Conservation (phyloP, 768 basidiomycete species). For the Hebeloma cylindrosporum region DNA sequence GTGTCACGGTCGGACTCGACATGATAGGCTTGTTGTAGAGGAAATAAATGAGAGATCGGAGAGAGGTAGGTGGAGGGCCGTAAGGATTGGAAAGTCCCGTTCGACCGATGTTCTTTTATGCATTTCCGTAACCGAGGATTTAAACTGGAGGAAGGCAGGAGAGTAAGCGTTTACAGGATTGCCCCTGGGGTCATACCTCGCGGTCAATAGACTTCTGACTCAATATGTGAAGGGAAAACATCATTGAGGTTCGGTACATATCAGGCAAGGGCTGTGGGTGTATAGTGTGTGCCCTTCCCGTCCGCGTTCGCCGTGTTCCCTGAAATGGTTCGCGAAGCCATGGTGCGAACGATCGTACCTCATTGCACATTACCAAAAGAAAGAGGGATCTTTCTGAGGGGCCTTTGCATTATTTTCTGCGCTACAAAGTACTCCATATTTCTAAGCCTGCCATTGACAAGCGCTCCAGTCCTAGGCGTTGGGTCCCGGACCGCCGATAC, state of each 20-base stretch:
- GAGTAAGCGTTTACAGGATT: background rate
- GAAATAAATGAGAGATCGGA: background rate
- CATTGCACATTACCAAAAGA: background rate
- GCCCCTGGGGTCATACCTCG: conserved; percentile 16
- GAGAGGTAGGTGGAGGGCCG: background rate
- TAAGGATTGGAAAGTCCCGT: background rate
- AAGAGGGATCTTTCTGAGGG: too few relatives aligned
- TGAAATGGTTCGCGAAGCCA: conserved; percentile 10
- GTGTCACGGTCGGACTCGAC: conserved; percentile 10
- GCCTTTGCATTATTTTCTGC: too few relatives aligned
- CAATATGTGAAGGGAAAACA: conserved; percentile 6
- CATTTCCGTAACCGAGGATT: background rate
- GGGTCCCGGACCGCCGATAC: too few relatives aligned
- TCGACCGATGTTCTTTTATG: background rate
- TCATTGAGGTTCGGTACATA: too few relatives aligned
- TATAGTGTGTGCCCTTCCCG: background rate
- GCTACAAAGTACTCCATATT: too few relatives aligned
- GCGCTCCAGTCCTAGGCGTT: too few relatives aligned
- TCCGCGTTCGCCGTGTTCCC: conserved; percentile 14
- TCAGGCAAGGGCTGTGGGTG: conserved; percentile 8
- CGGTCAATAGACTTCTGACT: conserved; percentile 8
- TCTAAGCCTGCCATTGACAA: too few relatives aligned
- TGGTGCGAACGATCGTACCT: conserved; percentile 6
- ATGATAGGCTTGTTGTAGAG: background rate
- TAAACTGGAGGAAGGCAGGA: background rate